Percentiles rank a stretch among this genome's conserved stretches.
phyloP scores from a whole-genome alignment of 371 early-diverging fungal species.

The Fennellomyces sp. region DNA sequence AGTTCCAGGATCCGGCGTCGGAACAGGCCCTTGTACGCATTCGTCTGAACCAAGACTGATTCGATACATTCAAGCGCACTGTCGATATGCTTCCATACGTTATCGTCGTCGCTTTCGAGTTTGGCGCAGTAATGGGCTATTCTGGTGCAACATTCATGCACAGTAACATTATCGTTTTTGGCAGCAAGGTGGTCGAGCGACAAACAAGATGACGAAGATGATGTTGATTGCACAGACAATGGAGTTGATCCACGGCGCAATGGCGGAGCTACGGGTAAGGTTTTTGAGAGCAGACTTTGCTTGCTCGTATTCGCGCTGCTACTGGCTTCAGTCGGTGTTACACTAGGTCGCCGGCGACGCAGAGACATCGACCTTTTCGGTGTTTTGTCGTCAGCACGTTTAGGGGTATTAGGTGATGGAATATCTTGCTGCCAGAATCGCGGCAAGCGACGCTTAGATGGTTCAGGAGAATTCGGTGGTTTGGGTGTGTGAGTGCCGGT shows the following conservation, averaged over 20 bases:
- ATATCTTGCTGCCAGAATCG: slow-evolving; percentile 2
- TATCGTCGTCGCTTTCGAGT: background rate
- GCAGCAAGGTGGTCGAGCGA: background rate
- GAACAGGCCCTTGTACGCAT: background rate
- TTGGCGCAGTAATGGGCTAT: background rate
- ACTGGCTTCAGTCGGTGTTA: slow-evolving; percentile 1
- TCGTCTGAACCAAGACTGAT: background rate
- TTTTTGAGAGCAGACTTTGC: background rate
- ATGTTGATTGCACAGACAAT: background rate
- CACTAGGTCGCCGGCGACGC: slow-evolving; percentile 1
- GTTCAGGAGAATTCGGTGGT: background rate
- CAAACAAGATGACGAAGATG: background rate
- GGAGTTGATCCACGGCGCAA: background rate
- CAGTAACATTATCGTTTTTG: background rate
- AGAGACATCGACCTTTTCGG: background rate
- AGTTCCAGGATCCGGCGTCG: slow-evolving; percentile 1
- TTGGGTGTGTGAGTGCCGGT: background rate
- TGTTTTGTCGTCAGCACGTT: background rate
- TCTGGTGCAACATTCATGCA: background rate
- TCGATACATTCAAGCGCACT: background rate
- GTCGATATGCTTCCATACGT: background rate
- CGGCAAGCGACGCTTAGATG: background rate
- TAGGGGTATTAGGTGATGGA: background rate
- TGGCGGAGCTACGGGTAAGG: background rate
- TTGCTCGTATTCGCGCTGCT: too few relatives aligned